Conservation (phyloP, 768 basidiomycete genomes). For the Tremella yokohamensis region DNA sequence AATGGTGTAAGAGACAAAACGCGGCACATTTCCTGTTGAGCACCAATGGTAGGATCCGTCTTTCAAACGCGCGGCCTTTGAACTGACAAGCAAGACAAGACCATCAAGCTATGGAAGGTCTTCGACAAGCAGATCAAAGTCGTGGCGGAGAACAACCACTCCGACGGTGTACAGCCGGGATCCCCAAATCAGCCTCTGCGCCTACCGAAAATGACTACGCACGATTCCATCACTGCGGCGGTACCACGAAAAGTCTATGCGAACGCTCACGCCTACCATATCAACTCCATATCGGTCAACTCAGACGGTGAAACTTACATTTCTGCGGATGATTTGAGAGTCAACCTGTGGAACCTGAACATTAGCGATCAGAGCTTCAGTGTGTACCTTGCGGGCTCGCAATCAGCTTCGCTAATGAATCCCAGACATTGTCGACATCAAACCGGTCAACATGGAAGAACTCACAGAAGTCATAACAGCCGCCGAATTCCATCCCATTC, state of each 20-base stretch:
- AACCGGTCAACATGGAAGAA: constrained; percentile 99
- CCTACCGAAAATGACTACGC: constrained; percentile 84
- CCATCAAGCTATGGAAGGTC: constrained; percentile 99
- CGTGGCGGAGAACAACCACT: constrained; percentile 92
- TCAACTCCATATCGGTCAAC: constrained; percentile 99
- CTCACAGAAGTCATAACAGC: constrained; percentile 99
- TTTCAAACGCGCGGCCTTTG: background rate
- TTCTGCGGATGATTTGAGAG: constrained; percentile 93
- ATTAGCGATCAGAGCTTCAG: constrained; percentile 99
- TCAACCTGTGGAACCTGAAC: constrained; percentile 98
- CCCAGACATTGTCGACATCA: constrained; percentile 98
- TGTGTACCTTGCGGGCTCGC: constrained; percentile 54
- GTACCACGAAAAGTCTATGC: constrained; percentile 98
- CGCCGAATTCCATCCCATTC: constrained; percentile 94
- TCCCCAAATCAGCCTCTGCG: constrained; percentile 52
- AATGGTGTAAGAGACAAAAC: constrained; percentile 98
- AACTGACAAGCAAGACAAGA: constrained; percentile 70
- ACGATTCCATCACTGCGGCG: constrained; percentile 97
- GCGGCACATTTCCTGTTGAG: constrained; percentile 93
- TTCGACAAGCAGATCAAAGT: constrained; percentile 95
- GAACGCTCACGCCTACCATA: constrained; percentile 98
- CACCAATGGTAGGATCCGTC: constrained; percentile 77
- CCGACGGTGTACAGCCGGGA: constrained; percentile 52
- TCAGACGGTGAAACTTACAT: constrained; percentile 99
- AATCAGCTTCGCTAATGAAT: background rate